Conservation (phyloP, 78 protist species). For the Dictyostelium capitatum region DNA sequence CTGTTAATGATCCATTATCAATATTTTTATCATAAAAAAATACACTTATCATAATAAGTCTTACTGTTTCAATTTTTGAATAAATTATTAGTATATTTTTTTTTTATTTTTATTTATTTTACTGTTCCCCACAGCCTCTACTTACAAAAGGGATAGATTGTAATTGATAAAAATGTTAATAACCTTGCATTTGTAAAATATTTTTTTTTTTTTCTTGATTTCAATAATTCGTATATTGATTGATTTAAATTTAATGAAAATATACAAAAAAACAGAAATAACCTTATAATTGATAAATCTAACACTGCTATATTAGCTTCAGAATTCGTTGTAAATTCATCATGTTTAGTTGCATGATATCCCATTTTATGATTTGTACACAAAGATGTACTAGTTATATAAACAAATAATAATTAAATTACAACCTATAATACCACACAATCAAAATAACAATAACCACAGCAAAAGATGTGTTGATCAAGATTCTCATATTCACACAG, state of each 20-base stretch:
- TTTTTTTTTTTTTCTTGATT: constrained; percentile 11
- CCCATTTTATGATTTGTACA: too few relatives aligned
- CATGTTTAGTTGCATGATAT: background rate
- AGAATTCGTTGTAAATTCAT: background rate
- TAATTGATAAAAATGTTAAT: background rate
- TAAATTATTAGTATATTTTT: too few relatives aligned
- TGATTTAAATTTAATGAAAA: background rate
- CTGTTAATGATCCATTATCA: constrained; percentile 13
- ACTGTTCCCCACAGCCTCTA: too few relatives aligned
- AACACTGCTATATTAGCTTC: background rate
- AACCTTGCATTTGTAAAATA: background rate
- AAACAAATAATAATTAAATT: too few relatives aligned
- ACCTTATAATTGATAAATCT: background rate
- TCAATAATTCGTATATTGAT: background rate
- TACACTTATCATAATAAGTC: constrained; percentile 11
- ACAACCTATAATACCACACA: too few relatives aligned
- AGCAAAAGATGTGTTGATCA: too few relatives aligned
- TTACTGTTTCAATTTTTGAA: too few relatives aligned
- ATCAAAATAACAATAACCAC: too few relatives aligned
- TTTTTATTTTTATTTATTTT: too few relatives aligned
- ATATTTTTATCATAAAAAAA: background rate
- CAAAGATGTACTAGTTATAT: too few relatives aligned
- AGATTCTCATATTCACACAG: too few relatives aligned
- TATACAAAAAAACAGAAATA: background rate
- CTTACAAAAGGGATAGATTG: background rate